Evolutionary conservation across 129 eudicot genomes (phyloP), one percentile per base, ranked within the genome.

Genomic region (Scalesia atractyloides): DNA sequence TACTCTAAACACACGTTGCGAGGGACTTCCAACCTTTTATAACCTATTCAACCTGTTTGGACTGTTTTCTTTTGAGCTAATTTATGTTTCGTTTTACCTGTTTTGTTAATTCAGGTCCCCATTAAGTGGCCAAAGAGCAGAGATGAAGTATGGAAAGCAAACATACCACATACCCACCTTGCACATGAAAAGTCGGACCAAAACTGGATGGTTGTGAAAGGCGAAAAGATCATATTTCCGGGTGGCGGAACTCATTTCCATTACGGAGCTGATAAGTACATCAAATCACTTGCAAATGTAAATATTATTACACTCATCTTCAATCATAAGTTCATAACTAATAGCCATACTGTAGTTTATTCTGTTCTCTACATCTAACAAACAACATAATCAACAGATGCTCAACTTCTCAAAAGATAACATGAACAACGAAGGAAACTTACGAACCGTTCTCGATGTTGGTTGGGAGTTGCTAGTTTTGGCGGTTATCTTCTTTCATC

Each of bases 241-340:
- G 99, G 99, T 17, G 97, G 99, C 44, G 99, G 99, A 69, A 95
- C 99, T 50, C 99, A 95, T 80, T 95, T 95, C 76, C 99, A 95
- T 64, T 88, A 95, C 19, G 99, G 99, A 82, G 99, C 99, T 58
- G 97, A 88, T 77, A 95, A 86, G 69, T 95, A 95, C 84, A 95
- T 95, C 75, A 89, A 91, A 69, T 79, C 87, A 53, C 86, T 95
- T 46, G 99, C 99, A 80, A 88, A 88, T 78, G 99, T 91, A 95
- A 84, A 82, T 61, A 18, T 33, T 44, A 47, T 66, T 30, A 5
- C 33, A 59, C 19, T 17, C 7, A 4, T 76, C 18, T 57, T 33
- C 37, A 19, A 60, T 36, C 17, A 54, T 18, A 6, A 52, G n/a
- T 57, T 36, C 17, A 54, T 18, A 6, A 52, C 19, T 57, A 49